Conservation (phyloP, 1,284 basidiomycete genomes). For the Rhodotorula sp. region DNA sequence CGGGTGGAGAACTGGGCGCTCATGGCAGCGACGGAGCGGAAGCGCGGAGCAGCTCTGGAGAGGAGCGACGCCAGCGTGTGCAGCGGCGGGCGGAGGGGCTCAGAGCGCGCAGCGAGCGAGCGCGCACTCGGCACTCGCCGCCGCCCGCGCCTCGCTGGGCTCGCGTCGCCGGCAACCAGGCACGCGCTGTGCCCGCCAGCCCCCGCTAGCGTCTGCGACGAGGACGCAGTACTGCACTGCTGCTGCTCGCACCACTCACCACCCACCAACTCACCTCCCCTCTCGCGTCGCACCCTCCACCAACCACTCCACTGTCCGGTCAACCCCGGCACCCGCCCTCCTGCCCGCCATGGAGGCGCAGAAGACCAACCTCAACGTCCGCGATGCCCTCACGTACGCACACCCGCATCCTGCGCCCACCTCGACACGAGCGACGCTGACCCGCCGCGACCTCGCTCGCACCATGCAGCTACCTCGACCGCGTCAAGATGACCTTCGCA, state of each 20-base stretch:
- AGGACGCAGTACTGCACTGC: too few relatives aligned
- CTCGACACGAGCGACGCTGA: background rate
- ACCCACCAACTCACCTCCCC: too few relatives aligned
- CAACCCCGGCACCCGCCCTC: background rate
- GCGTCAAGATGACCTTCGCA: conserved; percentile 40
- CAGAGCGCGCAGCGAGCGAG: background rate
- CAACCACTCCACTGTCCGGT: background rate
- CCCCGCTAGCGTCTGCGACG: too few relatives aligned
- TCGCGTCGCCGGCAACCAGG: too few relatives aligned
- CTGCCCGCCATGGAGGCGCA: background rate
- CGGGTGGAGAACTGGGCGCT: conserved; percentile 25
- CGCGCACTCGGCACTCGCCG: too few relatives aligned
- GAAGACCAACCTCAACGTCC: conserved; percentile 35
- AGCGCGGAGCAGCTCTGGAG: background rate
- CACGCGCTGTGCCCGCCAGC: too few relatives aligned
- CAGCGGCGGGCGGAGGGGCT: background rate
- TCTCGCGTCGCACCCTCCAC: too few relatives aligned
- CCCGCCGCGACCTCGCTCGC: too few relatives aligned
- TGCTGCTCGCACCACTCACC: too few relatives aligned
- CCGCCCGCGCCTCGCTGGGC: too few relatives aligned
- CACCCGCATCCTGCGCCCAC: background rate
- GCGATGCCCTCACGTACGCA: conserved; percentile 31
- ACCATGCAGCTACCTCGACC: conserved; percentile 39
- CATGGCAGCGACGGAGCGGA: conserved; percentile 10
- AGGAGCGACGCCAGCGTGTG: conserved; percentile 21